These are phyloP conservation scores for Solanum commersonii DNA, from an alignment of 257 asterid species.

Conservation along the genomic window DNA sequence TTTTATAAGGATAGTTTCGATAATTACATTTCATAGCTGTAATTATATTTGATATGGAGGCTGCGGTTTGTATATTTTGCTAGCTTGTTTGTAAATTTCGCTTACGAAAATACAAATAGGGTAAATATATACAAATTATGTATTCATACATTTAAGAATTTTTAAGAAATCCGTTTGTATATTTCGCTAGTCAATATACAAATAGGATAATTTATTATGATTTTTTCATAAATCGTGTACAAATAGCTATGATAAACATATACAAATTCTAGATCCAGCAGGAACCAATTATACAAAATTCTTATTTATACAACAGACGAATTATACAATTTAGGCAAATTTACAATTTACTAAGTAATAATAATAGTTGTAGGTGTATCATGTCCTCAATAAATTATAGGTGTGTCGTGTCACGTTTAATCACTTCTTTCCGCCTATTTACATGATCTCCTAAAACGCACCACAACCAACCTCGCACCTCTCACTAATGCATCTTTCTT, in stretches of 20 bases:
- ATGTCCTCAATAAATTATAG: accelerated
- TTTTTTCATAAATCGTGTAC: neutral
- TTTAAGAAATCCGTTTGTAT: accelerated
- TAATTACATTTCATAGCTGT: accelerated
- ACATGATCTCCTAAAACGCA: neutral
- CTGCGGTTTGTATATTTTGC: neutral
- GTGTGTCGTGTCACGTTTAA: too few relatives aligned
- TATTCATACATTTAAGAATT: too few relatives aligned
- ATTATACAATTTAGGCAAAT: neutral
- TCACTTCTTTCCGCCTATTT: too few relatives aligned
- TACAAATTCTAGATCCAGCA: neutral
- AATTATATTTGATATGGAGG: too few relatives aligned
- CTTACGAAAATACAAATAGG: too few relatives aligned
- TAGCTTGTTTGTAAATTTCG: too few relatives aligned
- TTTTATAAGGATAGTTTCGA: too few relatives aligned
- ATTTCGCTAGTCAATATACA: neutral
- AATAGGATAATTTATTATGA: too few relatives aligned
- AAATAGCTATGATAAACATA: neutral
- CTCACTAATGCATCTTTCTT: neutral
- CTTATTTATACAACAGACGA: too few relatives aligned
- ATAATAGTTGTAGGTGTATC: neutral
- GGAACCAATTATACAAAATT: too few relatives aligned
- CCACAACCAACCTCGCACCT: neutral
- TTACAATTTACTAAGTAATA: neutral
- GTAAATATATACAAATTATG: too few relatives aligned